Base-by-base conservation (phyloP, 2,329 filamentous ascomycete genomes). In the Pseudogymnoascus sp. region DNA sequence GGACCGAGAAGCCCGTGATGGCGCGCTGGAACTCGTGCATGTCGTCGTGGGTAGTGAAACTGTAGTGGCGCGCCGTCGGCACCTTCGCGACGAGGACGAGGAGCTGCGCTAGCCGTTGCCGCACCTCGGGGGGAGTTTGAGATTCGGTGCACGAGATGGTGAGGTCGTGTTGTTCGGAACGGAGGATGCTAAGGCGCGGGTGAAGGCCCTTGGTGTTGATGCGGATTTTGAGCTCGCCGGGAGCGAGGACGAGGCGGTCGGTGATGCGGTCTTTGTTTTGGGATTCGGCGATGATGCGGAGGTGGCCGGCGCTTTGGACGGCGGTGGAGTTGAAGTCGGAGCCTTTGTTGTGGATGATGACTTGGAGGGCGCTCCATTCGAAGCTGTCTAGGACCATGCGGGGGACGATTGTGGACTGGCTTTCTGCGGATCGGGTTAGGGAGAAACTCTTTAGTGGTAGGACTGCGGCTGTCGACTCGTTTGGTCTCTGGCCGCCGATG, bases 171-270 rank as follows among this genome's bases (percentile, higher is more conserved):
- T 96, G 92, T 1, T 87, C 83, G 64, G 88, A 85, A 40, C 92
- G 87, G 63, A 89, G 79, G 38, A 93, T 75, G 66, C 85, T 84
- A 59, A 95, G 76, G 12, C 85, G 78, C 60, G 84, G 85, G 21
- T 81, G 80, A 62, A 85, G 82, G 63, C 67, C 66, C 5, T 44
- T 28, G 40, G 42, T 63, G 31, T 81, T 80, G 34, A 88, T 82
- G 31, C 84, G 81, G 59, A 92, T 73, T 69, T 85, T 84, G 68
- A 91, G 73, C 74, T 91, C 89, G n/a, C 89, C 89, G 10, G 88
- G 87, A 1, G 82, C 87, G 69, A 96, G 81, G 69, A 96, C 96
- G 71, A 96, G 81, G 38, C 92, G 85, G 75, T 97, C 93, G 1
- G 90, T 91, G 14, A 96, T 79, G 44, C 87, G 90, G 59, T 91